Conservation (phyloP, 2,329 filamentous ascomycete genomes). For the Westerdykella aurantiaca region DNA sequence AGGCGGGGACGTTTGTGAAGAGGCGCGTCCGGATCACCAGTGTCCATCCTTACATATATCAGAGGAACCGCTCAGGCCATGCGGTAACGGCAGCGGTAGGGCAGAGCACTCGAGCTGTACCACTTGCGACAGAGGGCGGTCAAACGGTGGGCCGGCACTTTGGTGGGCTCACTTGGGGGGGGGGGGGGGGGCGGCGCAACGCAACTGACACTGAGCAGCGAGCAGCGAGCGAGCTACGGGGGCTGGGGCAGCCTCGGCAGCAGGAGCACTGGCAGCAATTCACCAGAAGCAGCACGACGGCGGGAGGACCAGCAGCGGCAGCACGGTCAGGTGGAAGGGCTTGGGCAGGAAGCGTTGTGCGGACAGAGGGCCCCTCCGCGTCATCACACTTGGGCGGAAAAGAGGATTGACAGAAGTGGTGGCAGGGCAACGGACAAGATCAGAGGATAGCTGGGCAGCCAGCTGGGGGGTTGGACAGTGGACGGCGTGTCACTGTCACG, state of each 20-base stretch:
- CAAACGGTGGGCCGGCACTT: slow-evolving; percentile 22
- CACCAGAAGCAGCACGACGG: slow-evolving; percentile 12
- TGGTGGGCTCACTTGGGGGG: background rate
- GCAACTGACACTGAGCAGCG: background rate
- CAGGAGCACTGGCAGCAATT: slow-evolving; percentile 25
- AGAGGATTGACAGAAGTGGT: slow-evolving; percentile 32
- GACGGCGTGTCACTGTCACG: no score
- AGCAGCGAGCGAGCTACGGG: background rate
- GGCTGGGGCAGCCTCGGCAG: slow-evolving; percentile 25
- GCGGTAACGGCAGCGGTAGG: slow-evolving; percentile 22
- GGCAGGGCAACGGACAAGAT: slow-evolving; percentile 21
- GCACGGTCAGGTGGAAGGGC: slow-evolving; percentile 21
- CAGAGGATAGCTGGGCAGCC: slow-evolving; percentile 1
- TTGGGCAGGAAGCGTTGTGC: slow-evolving; percentile 19
- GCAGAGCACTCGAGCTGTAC: slow-evolving; percentile 14
- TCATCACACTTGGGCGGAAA: slow-evolving; percentile 26
- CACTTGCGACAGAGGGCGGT: slow-evolving; percentile 14
- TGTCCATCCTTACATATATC: slow-evolving; percentile 35
- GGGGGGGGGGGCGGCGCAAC: no score
- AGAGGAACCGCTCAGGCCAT: slow-evolving; percentile 36
- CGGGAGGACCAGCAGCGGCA: background rate
- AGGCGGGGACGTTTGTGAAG: slow-evolving; percentile 36
- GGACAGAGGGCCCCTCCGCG: slow-evolving; percentile 29
- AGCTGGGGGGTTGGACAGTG: no score
- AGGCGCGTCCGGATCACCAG: slow-evolving; percentile 35